These are phyloP conservation scores for Artemisia annua DNA, from an alignment of 129 eudicot species.

Conservation along the genomic window DNA sequence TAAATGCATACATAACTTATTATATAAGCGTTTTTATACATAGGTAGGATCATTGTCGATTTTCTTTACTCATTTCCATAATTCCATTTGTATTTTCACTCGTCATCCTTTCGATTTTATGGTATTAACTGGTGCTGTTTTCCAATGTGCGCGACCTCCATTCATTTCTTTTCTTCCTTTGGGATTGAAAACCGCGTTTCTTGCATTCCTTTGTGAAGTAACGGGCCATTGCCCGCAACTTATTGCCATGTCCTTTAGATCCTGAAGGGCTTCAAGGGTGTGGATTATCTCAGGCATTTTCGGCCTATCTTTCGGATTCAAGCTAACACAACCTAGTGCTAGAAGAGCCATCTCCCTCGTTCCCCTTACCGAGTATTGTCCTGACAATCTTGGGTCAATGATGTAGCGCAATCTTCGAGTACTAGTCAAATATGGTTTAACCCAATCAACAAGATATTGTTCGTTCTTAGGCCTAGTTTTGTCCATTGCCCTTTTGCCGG, in stretches of 20 bases:
- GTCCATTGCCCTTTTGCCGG: constrained; percentile 91
- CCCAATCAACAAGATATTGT: constrained; percentile 84
- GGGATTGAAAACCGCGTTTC: constrained; percentile 31
- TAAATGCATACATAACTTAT: constrained; percentile 23
- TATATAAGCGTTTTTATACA: constrained; percentile 24
- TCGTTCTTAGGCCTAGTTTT: constrained; percentile 62
- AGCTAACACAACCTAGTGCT: constrained; percentile 68
- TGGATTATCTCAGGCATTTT: constrained; percentile 70
- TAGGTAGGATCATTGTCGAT: not conserved
- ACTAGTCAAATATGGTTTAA: constrained; percentile 72
- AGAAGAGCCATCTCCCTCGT: constrained; percentile 74
- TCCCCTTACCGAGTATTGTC: constrained; percentile 88
- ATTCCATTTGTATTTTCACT: not conserved
- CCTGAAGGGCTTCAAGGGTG: constrained; percentile 64
- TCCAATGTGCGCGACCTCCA: constrained; percentile 49
- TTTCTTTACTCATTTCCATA: not conserved
- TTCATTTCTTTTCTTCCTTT: constrained; percentile 45
- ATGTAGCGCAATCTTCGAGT: constrained; percentile 63
- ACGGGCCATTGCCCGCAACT: constrained; percentile 84
- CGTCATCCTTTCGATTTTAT: constrained; percentile 28
- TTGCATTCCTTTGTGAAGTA: constrained; percentile 44
- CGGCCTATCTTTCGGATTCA: constrained; percentile 88
- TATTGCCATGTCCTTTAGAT: constrained; percentile 79
- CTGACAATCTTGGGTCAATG: constrained; percentile 75
- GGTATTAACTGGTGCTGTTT: constrained; percentile 44